Evolutionary conservation across 805 yeast genomes (phyloP).

Genomic region (Zygoascus tannicola): DNA sequence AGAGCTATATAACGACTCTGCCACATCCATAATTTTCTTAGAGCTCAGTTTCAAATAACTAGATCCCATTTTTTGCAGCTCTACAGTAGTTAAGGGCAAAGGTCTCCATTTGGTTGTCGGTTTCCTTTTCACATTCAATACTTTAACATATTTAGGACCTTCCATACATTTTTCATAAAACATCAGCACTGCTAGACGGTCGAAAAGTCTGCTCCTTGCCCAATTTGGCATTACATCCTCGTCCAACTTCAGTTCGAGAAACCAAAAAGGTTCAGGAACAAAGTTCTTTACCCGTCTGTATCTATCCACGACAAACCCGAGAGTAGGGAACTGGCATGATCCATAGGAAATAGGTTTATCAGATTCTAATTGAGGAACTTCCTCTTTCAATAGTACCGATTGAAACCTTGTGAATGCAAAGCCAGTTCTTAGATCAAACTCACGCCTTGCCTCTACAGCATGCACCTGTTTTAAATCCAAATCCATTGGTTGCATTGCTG

Average conservation of each 20-base stretch:
- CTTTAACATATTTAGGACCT: constrained; percentile 38
- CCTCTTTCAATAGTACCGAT: constrained; percentile 35
- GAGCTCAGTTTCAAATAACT: constrained; percentile 67
- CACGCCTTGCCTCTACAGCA: constrained; percentile 82
- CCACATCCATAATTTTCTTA: constrained; percentile 60
- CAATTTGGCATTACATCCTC: constrained; percentile 45
- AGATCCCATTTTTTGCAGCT: constrained; percentile 80
- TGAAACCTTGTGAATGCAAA: constrained; percentile 77
- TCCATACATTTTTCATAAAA: constrained; percentile 61
- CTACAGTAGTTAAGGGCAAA: constrained; percentile 88
- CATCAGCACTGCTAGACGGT: constrained; percentile 51
- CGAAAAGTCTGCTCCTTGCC: constrained; percentile 66
- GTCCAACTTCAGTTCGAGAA: constrained; percentile 41
- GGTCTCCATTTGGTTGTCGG: constrained; percentile 78
- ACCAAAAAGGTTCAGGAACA: constrained; percentile 75
- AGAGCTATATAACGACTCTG: constrained; percentile 75
- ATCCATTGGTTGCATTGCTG: constrained; percentile 58
- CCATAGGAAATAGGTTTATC: constrained; percentile 63
- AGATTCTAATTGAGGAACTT: constrained; percentile 27
- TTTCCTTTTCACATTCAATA: constrained; percentile 42
- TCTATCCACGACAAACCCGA: constrained; percentile 93
- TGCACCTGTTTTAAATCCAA: constrained; percentile 62
- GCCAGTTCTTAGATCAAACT: constrained; percentile 83
- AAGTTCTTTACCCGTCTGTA: constrained; percentile 66
- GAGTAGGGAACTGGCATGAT: constrained; percentile 90